Evolutionary conservation across 1,284 basidiomycete genomes (phyloP).

Genomic region (Tranzscheliella williamsii): DNA sequence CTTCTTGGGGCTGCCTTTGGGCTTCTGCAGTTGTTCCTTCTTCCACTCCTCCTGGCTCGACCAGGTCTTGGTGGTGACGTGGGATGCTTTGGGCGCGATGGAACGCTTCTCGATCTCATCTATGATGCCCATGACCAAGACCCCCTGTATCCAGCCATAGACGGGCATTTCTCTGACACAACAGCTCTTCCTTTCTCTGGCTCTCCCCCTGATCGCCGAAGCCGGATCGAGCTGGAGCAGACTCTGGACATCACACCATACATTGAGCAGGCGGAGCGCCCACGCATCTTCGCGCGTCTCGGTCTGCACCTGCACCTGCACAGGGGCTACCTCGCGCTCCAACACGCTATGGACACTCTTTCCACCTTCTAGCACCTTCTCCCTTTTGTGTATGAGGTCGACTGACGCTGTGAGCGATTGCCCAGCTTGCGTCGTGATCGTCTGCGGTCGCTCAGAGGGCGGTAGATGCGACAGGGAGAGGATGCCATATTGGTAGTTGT

Average conservation of each 20-base stretch:
- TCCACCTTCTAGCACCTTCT: slow-evolving; percentile 24
- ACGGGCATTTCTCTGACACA: slow-evolving; percentile 51
- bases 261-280: slow-evolving; percentile 68
- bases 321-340: slow-evolving; percentile 73
- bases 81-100: neutral
- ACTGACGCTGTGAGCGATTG: slow-evolving; percentile 22
- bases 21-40: slow-evolving; percentile 15
- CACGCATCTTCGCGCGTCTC: slow-evolving; percentile 71
- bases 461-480: slow-evolving; percentile 46
- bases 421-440: slow-evolving; percentile 46
- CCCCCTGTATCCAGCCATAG: slow-evolving; percentile 46
- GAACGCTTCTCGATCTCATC: slow-evolving; percentile 45
- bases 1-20: slow-evolving; percentile 12
- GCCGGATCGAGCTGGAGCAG: slow-evolving; percentile 4
- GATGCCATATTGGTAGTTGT: slow-evolving; percentile 47
- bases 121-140: slow-evolving; percentile 50
- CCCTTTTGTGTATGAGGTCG: slow-evolving; percentile 16
- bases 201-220: neutral
- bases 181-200: slow-evolving; percentile 1
- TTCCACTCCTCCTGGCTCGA: slow-evolving; percentile 47
- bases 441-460: slow-evolving; percentile 29
- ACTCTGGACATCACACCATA: slow-evolving; percentile 28
- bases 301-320: slow-evolving; percentile 64
- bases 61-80: slow-evolving; percentile 13
- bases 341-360: slow-evolving; percentile 75